These are phyloP conservation scores for Solanum paucissectum DNA, from an alignment of 257 asterid genomes.

Conservation along the genomic window DNA sequence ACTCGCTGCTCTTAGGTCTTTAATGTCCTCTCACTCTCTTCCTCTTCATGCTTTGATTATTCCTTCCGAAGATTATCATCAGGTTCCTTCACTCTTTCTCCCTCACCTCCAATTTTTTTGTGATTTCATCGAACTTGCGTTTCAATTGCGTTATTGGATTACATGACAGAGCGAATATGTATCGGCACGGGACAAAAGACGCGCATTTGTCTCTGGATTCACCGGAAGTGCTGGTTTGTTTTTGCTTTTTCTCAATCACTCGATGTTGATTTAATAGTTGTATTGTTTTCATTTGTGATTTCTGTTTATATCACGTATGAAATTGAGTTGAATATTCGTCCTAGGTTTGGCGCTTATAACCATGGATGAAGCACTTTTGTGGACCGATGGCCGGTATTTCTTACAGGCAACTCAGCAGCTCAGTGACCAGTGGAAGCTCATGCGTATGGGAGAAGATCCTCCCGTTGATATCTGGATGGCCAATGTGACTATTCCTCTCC, in stretches of 20 bases:
- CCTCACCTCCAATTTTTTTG: neutral
- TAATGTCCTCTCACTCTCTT: conserved; percentile 75
- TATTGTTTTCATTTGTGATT: neutral
- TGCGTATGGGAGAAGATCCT: conserved; percentile 85
- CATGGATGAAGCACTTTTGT: conserved; percentile 65
- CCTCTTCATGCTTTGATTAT: conserved; percentile 70
- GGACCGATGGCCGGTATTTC: conserved; percentile 96
- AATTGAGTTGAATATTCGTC: neutral
- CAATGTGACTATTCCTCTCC: conserved; percentile 43
- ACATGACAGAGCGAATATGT: conserved; percentile 80
- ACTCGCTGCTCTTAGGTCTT: conserved; percentile 53
- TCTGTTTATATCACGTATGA: neutral
- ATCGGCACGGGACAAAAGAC: conserved; percentile 77
- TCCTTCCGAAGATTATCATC: conserved; percentile 95
- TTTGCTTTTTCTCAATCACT: neutral
- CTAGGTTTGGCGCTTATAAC: conserved; percentile 83
- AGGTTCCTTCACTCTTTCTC: conserved; percentile 27
- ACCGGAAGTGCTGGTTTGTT: conserved; percentile 78
- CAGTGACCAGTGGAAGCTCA: conserved; percentile 78
- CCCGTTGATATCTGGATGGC: conserved; percentile 80
- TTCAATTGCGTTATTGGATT: neutral
- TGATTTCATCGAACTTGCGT: neutral
- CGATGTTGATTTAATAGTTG: neutral
- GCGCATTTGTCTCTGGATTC: conserved; percentile 78
- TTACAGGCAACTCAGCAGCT: conserved; percentile 86